Evolutionary conservation across 306 rosid genomes (phyloP).

Genomic region (Vachellia collinsii): DNA sequence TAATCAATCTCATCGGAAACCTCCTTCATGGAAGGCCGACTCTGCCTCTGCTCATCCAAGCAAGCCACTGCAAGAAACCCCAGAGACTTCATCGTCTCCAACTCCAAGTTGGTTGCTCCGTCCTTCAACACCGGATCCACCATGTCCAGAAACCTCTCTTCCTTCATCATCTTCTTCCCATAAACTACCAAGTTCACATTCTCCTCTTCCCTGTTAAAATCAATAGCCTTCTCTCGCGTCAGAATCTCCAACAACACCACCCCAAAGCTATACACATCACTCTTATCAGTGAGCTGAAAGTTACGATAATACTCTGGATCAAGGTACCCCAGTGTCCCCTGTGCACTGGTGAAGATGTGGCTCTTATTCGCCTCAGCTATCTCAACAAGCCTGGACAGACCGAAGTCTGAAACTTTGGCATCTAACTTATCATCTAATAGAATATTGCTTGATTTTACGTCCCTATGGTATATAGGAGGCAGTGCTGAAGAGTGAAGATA

Average conservation of each 20-base stretch:
- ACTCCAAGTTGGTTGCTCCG: conserved; percentile 41
- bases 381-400: conserved; percentile 59
- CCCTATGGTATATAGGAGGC: conserved; percentile 62
- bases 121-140: conserved; percentile 53
- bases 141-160: conserved; percentile 48
- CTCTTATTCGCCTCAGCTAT: conserved; percentile 44
- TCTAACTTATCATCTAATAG: conserved; percentile 50
- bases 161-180: conserved; percentile 46
- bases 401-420: conserved; percentile 62
- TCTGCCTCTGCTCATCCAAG: conserved; percentile 57
- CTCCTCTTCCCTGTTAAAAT: conserved; percentile 60
- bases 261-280: conserved; percentile 65
- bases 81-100: conserved; percentile 54
- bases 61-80: conserved; percentile 56
- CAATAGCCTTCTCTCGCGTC: conserved; percentile 56
- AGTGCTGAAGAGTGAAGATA: conserved; percentile 56
- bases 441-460: conserved; percentile 63
- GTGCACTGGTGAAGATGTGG: conserved; percentile 55
- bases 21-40: conserved; percentile 65
- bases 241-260: conserved; percentile 60
- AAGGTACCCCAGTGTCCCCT: conserved; percentile 58
- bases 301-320: conserved; percentile 57
- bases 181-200: conserved; percentile 62
- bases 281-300: conserved; percentile 61
- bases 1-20: conserved; percentile 61